Conservation (phyloP, 495 filamentous ascomycete species). For the Penicillium robsamsonii region DNA sequence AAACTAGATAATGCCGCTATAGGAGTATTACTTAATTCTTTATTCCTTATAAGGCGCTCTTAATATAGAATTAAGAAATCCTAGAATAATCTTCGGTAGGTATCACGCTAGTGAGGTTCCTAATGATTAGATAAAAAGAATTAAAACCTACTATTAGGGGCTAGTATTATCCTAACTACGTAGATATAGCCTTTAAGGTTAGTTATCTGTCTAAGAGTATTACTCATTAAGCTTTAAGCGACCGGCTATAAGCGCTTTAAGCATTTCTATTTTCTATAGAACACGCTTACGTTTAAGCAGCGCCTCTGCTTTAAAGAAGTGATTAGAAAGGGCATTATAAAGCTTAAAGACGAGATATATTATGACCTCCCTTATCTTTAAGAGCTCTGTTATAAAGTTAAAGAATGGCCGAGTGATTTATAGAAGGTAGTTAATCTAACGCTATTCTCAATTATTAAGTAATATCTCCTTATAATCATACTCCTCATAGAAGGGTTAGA, state of each 20-base stretch:
- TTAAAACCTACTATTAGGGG: conserved; percentile 3
- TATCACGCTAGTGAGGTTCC: neutral
- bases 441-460: conserved; percentile 5
- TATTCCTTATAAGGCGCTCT: neutral
- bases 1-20: neutral
- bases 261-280: neutral
- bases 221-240: conserved; percentile 11
- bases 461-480: conserved; percentile 7
- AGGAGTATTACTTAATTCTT: neutral
- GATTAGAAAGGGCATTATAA: conserved; percentile 7
- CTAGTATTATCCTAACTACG: conserved; percentile 12
- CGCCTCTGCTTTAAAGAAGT: neutral
- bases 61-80: conserved; percentile 3
- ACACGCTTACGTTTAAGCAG: neutral
- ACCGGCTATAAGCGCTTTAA: neutral
- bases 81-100: neutral
- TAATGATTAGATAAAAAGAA: conserved; percentile 14
- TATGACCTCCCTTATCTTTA: neutral
- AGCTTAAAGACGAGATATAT: conserved; percentile 6
- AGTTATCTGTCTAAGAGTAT: conserved; percentile 13
- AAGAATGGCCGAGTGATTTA: conserved; percentile 4
- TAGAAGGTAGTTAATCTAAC: conserved; percentile 3
- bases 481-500: conserved; percentile 2
- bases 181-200: conserved; percentile 9
- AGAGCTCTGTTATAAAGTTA: conserved; percentile 5